phyloP scores from a whole-genome alignment of 179 eudicot genomes.

The Silene noctiflora region DNA sequence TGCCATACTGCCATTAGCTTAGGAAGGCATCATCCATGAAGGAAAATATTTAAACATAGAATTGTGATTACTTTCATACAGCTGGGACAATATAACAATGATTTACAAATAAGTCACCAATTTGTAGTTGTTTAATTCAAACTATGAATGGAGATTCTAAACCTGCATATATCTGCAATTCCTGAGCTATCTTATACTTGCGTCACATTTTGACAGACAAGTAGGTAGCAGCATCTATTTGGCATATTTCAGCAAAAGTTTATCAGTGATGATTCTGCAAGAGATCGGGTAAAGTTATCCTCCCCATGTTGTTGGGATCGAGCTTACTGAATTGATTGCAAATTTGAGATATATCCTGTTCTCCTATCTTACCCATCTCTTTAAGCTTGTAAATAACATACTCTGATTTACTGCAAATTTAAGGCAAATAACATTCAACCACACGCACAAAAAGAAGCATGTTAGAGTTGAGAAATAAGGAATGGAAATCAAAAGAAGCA shows the following conservation, averaged over 20 bases:
- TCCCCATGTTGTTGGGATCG: constrained; percentile 52
- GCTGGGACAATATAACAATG: constrained; percentile 14
- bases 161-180: constrained; percentile 8
- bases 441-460: too few species aligned
- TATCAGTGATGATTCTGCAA: constrained; percentile 28
- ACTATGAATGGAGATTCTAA: neutral
- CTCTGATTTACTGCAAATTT: constrained; percentile 51
- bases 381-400: constrained; percentile 56
- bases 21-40: too few species aligned
- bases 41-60: neutral
- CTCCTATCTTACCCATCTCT: constrained; percentile 61
- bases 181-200: constrained; percentile 1
- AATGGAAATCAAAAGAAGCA: too few species aligned
- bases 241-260: neutral
- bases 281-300: constrained; percentile 48
- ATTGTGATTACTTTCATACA: neutral
- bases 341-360: constrained; percentile 50
- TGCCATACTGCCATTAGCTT: neutral
- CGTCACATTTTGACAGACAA: neutral
- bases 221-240: neutral
- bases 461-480: too few species aligned
- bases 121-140: neutral
- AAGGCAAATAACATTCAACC: neutral
- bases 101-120: constrained; percentile 15
- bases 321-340: constrained; percentile 51